Base-by-base conservation (phyloP, 805 yeast genomes). In the Grigorovia humatica region DNA sequence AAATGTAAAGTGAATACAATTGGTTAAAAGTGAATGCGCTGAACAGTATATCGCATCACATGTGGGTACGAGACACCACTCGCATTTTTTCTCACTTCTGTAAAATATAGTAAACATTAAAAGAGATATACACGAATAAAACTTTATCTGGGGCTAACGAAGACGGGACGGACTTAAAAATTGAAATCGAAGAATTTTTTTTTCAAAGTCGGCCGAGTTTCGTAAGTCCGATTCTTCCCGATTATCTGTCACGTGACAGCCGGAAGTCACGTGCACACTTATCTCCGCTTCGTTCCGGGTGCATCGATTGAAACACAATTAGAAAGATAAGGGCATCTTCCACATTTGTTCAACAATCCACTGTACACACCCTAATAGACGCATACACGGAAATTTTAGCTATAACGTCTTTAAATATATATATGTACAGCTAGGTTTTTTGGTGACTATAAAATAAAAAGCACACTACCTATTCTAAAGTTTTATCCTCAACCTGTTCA, bases 1-100 rank as follows among this genome's bases (percentile, higher is more conserved):
- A 76, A 73, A 49, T 88, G 96, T 56, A 62, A 54, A 53, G 52
- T 61, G 4, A 41, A 44, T 46, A 47, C 43, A 40, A 38, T 50
- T 15, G 29, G 44, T 15, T 49, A 44, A 32, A 35, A 15, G 27
- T 9, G 9, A 2, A 43, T 12, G 19, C 17, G 45, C 6, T 17
- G 6, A 11, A 17, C 20, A 42, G n/a, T n/a, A n/a, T 23, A 23
- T 23, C 6, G 27, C 27, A 23, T 23, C 27, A 23, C 6, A 6
- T 23, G 27, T 23, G 27, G 3, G 27, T 23, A 23, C 27, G 6
- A 23, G 27, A 23, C 6, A 23, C 3, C 6, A 23, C 6, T 3
- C 6, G 6, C 27, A 23, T 23, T 23, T 23, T 23, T 23, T 3
- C 6, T 23, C 6, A 23, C 6, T 23, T n/a, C 6, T 23, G 27